Conservation (phyloP, 139 green algal species). For the Desmodesmus armatus region DNA sequence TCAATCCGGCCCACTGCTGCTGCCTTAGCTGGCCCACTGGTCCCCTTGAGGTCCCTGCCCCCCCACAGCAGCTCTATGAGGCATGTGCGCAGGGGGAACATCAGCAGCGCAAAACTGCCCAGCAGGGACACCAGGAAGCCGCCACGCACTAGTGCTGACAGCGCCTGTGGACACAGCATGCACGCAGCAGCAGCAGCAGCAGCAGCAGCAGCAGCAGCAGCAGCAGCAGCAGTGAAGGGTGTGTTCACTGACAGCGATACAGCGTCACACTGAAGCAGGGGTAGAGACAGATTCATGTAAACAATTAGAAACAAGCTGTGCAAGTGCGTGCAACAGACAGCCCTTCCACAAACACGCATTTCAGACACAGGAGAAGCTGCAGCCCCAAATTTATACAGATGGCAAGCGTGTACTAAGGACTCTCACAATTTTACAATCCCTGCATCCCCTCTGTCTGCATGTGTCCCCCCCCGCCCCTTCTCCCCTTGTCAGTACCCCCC, state of each 20-base stretch:
- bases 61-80: slow-evolving; percentile 42
- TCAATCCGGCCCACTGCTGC: slow-evolving; percentile 8
- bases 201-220: not conserved
- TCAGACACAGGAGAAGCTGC: no score
- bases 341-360: no score
- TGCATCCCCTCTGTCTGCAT: no score
- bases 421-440: no score
- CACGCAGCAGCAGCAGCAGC: not conserved
- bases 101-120: slow-evolving; percentile 51
- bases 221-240: not conserved
- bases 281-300: no score
- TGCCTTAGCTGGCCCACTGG: slow-evolving; percentile 34
- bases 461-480: no score
- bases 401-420: no score
- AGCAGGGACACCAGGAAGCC: slow-evolving; percentile 51
- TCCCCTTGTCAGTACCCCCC: no score
- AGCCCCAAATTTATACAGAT: no score
- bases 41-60: not conserved
- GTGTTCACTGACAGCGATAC: not conserved
- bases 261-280: no score
- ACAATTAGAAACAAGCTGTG: no score
- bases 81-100: slow-evolving; percentile 54
- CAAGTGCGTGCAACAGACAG: no score
- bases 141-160: slow-evolving; percentile 33
- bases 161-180: not conserved